Base-by-base conservation (phyloP, 441 rosid species). In the Breynia disticha region DNA sequence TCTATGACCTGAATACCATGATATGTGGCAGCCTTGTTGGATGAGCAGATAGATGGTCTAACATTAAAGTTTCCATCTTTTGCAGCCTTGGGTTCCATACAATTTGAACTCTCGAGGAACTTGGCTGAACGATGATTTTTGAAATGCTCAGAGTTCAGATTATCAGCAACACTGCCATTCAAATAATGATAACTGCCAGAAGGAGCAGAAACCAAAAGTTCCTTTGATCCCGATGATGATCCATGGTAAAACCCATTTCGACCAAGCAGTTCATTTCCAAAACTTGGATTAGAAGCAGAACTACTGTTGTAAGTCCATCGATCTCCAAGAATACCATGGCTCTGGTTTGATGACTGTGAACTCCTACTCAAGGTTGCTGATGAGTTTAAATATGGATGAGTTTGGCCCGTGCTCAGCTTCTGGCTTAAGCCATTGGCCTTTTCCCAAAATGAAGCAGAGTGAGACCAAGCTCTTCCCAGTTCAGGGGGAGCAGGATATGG, bases 191-290 rank as follows among this genome's bases (percentile, higher is more conserved):
- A 61, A 62, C 72, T 65, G 60, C 56, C 19, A 14, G 67, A 73
- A 51, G 81, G 62, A 45, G 74, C 48, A 28, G 14, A 63, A 52
- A 61, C 54, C 24, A 55, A 48, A 52, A 50, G 52, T 43, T 81
- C 84, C 70, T 79, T 80, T 21, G 80, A 76, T 46, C 81, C 79
- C 35, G 93, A 77, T 14, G 87, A 81, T 53, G 86, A 79, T 50
- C 87, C 87, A 47, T 64, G 67, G 66, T 76, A 74, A 61, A 76
- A 72, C 56, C 89, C 79, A 68, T 78, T 83, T 64, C 58, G 80
- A 59, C 65, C 63, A 15, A 68, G 67, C 67, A 66, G 59, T 52
- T 66, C 83, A 62, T 50, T 60, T 55, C 71, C 84, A 35, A 63
- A 69, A 44, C 73, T 73, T 16, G 76, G 60, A 68, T 63, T 75